phyloP scores from a whole-genome alignment of 148 eudicot genomes.

The Linanthus parryae region DNA sequence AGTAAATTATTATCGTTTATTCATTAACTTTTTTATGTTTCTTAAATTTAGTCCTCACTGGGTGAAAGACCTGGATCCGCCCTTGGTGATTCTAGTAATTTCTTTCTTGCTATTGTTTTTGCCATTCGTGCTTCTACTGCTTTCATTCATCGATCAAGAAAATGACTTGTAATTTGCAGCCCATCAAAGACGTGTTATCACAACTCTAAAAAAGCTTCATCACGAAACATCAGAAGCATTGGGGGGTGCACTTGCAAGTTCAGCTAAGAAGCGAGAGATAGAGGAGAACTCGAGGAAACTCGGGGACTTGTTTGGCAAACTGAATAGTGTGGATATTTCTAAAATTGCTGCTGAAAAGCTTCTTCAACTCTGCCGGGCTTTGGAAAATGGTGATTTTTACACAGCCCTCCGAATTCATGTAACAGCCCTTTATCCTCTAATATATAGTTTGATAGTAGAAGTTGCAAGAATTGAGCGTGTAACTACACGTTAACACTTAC shows the following conservation, averaged over 20 bases:
- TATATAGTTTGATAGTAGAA: not conserved
- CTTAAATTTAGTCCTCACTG: no score
- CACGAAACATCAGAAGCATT: constrained; percentile 79
- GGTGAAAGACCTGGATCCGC: no score
- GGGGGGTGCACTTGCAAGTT: constrained; percentile 79
- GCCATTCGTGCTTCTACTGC: no score
- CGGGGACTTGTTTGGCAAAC: constrained; percentile 74
- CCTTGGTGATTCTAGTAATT: no score
- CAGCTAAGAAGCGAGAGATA: constrained; percentile 74
- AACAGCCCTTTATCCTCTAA: not conserved
- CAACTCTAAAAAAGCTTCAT: constrained; percentile 77
- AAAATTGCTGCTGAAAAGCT: constrained; percentile 88
- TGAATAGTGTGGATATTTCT: constrained; percentile 84
- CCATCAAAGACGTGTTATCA: constrained; percentile 69
- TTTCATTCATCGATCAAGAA: no score
- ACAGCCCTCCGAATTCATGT: constrained; percentile 94
- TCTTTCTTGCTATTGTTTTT: no score
- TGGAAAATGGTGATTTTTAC: constrained; percentile 72
- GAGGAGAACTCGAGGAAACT: constrained; percentile 89
- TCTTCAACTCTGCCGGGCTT: constrained; percentile 74
- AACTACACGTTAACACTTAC: not conserved
- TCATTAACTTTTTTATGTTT: no score
- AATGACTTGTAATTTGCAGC: constrained; percentile 31
- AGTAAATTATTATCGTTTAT: no score
- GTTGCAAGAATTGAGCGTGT: not conserved